Evolutionary conservation across 2,329 filamentous ascomycete genomes (phyloP), one percentile per base, ranked within the genome.

Genomic region (Pseudogymnoascus sp.): DNA sequence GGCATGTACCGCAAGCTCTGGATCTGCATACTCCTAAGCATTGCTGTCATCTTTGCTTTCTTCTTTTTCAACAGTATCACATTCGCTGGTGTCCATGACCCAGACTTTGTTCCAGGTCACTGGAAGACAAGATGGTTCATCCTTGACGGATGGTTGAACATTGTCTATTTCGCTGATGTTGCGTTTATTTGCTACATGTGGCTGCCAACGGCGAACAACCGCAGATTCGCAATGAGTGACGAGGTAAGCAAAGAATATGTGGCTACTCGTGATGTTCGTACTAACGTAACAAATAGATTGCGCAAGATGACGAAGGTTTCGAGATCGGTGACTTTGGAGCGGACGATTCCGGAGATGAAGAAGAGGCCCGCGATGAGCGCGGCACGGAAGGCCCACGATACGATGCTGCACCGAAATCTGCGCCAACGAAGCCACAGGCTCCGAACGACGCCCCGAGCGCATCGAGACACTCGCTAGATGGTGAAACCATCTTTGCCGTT

Each of bases 81-180:
- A 0, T 96, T 99, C 74, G 93, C 93, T 59, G 93, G 92, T 11
- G 86, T 87, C 59, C 85, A 84, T 59, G 89, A 93, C 67, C 90
- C 90, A 0, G 89, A 96, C 74, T 99, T 96, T 74, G 91, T 96
- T 4, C 95, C 95, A 1, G 90, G 91, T 70, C 93, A 99, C 76
- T 99, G 95, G 95, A 93, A 97, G 78, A 93, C 90, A 4, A 82
- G 95, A 65, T 99, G 95, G 95, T 99, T 99, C 72, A 85, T 99
- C 53, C 83, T 99, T 19, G 95, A 99, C 72, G 95, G 95, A 63
- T 99, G 95, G 95, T 81, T 97, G 61, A 97, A 97, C 74, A 77
- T 99, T 62, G 93, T 99, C 14, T 99, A 97, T 77, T 86, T 99
- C 67, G 90, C 90, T 65, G 93, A 99, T 72, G 91, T 99, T 26